These are phyloP conservation scores for Carex parvula DNA, from an alignment of 176 grass and related monocot species.

Conservation along the genomic window DNA sequence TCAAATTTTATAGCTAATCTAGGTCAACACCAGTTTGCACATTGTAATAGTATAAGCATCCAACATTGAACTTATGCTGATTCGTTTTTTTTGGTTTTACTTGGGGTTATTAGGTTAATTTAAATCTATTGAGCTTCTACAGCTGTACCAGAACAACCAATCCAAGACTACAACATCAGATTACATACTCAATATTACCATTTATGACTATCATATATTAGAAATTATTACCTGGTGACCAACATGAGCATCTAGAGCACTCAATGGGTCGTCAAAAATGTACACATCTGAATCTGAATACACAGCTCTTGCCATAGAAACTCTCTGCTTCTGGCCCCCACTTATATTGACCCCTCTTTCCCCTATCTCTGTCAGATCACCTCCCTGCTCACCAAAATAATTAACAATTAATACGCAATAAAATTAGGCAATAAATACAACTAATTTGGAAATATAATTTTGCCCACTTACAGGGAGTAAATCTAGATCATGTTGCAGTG, in stretches of 20 bases:
- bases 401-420: background rate
- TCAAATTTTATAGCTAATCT: background rate
- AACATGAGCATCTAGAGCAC: slow-evolving; percentile 98
- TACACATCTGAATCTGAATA: slow-evolving; percentile 97
- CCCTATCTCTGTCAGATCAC: slow-evolving; percentile 96
- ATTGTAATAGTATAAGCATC: background rate
- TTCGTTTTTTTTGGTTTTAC: background rate
- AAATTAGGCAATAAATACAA: background rate
- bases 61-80: too few species aligned
- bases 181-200: background rate
- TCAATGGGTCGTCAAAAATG: slow-evolving; percentile 98
- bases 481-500: slow-evolving; percentile 82
- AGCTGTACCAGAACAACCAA: background rate
- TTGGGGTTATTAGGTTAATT: background rate
- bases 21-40: background rate
- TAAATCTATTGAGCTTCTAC: background rate
- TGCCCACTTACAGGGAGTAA: slow-evolving; percentile 68
- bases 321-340: slow-evolving; percentile 97
- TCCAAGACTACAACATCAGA: background rate
- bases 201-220: slow-evolving; percentile 14
- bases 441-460: background rate
- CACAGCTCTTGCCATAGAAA: slow-evolving; percentile 99
- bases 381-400: slow-evolving; percentile 50
- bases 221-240: slow-evolving; percentile 75
- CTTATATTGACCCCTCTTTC: slow-evolving; percentile 99